phyloP scores from a whole-genome alignment of 371 early-diverging fungal species.

The Quaeritorhiza haematococci region DNA sequence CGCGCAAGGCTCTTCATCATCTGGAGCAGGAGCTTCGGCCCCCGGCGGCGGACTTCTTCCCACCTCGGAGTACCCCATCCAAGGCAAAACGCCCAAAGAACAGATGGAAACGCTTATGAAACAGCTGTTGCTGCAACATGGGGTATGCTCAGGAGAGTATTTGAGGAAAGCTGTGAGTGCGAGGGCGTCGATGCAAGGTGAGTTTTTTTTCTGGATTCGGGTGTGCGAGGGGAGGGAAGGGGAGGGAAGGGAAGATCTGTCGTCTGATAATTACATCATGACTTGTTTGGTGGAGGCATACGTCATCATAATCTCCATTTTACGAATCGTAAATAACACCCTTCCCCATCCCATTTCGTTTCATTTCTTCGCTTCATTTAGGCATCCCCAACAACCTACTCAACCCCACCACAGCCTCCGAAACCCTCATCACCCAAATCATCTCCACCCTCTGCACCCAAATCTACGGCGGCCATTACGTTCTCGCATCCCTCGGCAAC shows the following conservation, averaged over 20 bases:
- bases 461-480: neutral
- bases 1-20: neutral
- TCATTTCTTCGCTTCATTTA: constrained; percentile 9
- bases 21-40: neutral
- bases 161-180: constrained; percentile 2
- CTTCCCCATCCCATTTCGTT: too few species aligned
- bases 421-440: constrained; percentile 1
- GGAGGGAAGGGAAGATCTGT: neutral
- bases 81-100: constrained; percentile 8
- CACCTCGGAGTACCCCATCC: neutral
- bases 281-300: constrained; percentile 5
- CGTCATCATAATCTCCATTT: too few species aligned
- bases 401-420: neutral
- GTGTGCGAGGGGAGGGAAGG: too few species aligned
- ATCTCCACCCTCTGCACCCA: neutral
- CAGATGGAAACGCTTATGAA: constrained; percentile 17
- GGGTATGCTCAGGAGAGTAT: constrained; percentile 17
- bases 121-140: constrained; percentile 11
- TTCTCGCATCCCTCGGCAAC: neutral
- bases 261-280: constrained; percentile 4
- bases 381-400: constrained; percentile 13
- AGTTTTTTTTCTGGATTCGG: neutral
- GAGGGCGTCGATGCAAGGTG: constrained; percentile 5
- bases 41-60: neutral
- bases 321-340: too few species aligned